Evolutionary conservation across 352 stramenopile species (phyloP), one percentile per base, ranked within the genome.

Genomic region (Phytophthora tentaculata): DNA sequence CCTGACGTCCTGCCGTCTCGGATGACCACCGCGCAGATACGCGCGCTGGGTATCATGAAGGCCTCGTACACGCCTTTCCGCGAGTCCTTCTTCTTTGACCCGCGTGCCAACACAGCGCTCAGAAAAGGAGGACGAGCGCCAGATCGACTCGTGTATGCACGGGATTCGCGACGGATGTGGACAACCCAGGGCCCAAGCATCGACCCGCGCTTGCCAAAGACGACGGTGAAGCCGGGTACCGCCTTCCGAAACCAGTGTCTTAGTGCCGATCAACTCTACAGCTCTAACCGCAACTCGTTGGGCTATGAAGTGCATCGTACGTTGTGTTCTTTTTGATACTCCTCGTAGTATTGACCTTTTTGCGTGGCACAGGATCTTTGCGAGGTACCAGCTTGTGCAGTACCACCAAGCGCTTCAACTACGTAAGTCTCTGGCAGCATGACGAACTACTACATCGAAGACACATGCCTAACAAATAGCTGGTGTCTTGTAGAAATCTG

Each of bases 251-350:
- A 90, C 73, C 72, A 88, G 22, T 85, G 77, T 35, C 52, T 80
- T 0, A 89, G 82, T 56, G 68, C 79, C 14, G 84, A 92, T 60
- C 77, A 83, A 35, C 78, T 92, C 20, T 92, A 92, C 60, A 92
- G 81, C 69, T 83, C 79, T 13, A 89, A 69, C 35, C 71, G 56
- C 35, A 74, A 83, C 29, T 79, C 81, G 0, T 55, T 92, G 13
- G 84, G 84, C 19, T 91, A 92, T 47, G 79, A 91, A 41, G 84
- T 86, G 17, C 76, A 88, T 45, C 74, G 83, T 92, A 77, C 48
- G 81, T 45, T 12, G 26, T 12, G 41, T 8, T 48, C 41, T 48
- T 13, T 13, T 24, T 23, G 41, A 43, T 37, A 43, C 35, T n/a
- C 12, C 12, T 43, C 2, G n/a, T 6, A 43, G 14, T 43, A 43